Base-by-base conservation (phyloP, 2,329 filamentous ascomycete species). In the Nemania abortiva region DNA sequence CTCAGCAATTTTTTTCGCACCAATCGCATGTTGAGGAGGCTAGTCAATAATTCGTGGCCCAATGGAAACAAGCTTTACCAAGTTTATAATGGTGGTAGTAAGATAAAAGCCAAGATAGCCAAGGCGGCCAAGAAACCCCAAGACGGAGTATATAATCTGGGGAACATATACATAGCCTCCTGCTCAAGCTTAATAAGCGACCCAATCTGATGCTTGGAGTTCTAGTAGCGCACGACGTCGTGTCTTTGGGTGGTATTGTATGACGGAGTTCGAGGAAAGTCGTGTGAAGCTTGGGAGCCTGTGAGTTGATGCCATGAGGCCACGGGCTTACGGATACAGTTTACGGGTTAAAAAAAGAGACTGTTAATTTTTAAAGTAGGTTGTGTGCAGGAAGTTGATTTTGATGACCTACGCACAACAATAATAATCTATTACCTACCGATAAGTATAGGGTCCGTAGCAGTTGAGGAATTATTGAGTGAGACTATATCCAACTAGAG, bases 61-160 rank as follows among this genome's bases (percentile, higher is more conserved):
- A 64, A 63, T 68, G 3, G 49, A 27, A 27, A 55, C 7, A 13
- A 39, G 18, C 3, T 20, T 9, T n/a, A 11, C 18, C 18, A 9
- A 20, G 24, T 6, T 6, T 22, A 39, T 13, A 24, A 58, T 29
- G 29, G 37, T 45, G 22, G 45, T 13, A 49, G 42, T 52, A 45
- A 45, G 20, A 49, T 15, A 22, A 45, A 45, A 53, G 66, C 65
- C 54, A 68, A 64, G 62, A 68, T 22, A 59, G 60, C 65, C 65
- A 64, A 67, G 65, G 27, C 45, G 31, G 45, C 56, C 56, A 59
- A 59, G 56, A 60, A 39, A 1, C 55, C 49, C 65, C 59, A 68
- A 68, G 66, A 68, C 62, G 66, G 66, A 65, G 24, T 24, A 34
- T 47, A 65, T 34, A 50, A 7, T 6, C 56, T 47, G 49, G 61